phyloP scores from a whole-genome alignment of 345 rosid genomes.

The Brassica cretica region DNA sequence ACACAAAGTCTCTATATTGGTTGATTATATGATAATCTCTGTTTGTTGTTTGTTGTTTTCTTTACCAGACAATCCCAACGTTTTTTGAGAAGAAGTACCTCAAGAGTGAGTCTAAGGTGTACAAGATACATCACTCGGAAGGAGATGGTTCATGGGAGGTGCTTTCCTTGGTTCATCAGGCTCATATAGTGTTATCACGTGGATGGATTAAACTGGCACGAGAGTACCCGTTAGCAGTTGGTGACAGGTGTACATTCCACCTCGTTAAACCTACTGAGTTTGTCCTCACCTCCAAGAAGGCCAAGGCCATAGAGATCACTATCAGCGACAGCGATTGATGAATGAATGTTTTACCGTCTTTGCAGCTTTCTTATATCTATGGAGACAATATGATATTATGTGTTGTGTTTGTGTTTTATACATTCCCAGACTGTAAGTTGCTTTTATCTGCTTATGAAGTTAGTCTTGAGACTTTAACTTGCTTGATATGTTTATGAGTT shows the following conservation, averaged over 20 bases:
- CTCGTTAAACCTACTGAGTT: constrained; percentile 22
- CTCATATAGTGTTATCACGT: constrained; percentile 8
- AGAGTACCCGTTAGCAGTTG: constrained; percentile 11
- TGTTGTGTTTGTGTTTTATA: neutral
- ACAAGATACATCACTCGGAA: constrained; percentile 5
- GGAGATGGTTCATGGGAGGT: constrained; percentile 23
- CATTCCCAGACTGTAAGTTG: neutral
- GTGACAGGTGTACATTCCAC: constrained; percentile 14
- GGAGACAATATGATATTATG: neutral
- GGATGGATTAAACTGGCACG: constrained; percentile 28
- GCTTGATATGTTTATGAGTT: neutral
- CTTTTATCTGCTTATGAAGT: neutral
- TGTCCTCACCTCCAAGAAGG: constrained; percentile 16
- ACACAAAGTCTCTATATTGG: neutral
- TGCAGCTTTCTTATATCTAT: neutral
- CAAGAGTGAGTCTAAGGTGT: neutral
- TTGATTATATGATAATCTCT: neutral
- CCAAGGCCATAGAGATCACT: neutral
- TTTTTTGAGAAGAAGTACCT: constrained; percentile 1
- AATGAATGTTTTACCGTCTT: neutral
- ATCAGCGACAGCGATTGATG: neutral
- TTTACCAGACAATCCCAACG: constrained; percentile 25
- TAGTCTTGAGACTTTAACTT: neutral
- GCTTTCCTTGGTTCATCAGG: constrained; percentile 12
- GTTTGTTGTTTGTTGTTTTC: neutral